Evolutionary conservation across 805 yeast species (phyloP).

Genomic region (Kodamaea laetipori): DNA sequence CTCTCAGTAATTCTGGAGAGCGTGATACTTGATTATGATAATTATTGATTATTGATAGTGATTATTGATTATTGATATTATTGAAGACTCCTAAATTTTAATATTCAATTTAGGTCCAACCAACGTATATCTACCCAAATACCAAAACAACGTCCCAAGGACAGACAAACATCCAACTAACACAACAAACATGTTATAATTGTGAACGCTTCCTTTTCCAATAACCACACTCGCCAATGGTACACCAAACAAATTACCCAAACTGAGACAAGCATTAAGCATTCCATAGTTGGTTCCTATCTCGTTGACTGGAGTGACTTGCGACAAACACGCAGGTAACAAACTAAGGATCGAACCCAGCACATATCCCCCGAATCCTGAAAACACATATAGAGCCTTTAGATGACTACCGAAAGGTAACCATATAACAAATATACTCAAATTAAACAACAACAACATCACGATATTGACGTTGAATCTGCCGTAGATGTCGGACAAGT

Average conservation of each 20-base stretch:
- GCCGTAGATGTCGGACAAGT: conserved; percentile 30
- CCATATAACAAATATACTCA: conserved; percentile 34
- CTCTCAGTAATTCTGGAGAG: not conserved
- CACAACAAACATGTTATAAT: conserved; percentile 34
- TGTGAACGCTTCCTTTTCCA: conserved; percentile 25
- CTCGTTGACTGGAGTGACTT: conserved; percentile 31
- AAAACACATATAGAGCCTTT: conserved; percentile 33
- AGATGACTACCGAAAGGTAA: conserved; percentile 33
- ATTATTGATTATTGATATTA: not conserved
- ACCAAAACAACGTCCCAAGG: conserved; percentile 33
- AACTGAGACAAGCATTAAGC: conserved; percentile 31
- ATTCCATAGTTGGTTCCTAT: conserved; percentile 41
- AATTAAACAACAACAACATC: conserved; percentile 29
- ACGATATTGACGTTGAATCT: conserved; percentile 34
- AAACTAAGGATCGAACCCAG: conserved; percentile 38
- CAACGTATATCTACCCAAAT: conserved; percentile 16
- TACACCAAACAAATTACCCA: conserved; percentile 37
- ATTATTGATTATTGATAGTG: not conserved
- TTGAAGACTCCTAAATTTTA: conserved; percentile 15
- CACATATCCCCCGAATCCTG: conserved; percentile 38
- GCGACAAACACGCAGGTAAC: conserved; percentile 33
- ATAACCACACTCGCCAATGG: conserved; percentile 38
- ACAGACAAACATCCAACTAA: conserved; percentile 33
- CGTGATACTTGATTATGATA: too few relatives aligned
- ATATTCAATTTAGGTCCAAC: conserved; percentile 20